A percentile compares a stretch with the other conserved stretches of the same genome.
These are phyloP conservation scores for Umbelopsis sp. DNA, from an alignment of 371 early-diverging fungal genomes.

Conservation along the genomic window DNA sequence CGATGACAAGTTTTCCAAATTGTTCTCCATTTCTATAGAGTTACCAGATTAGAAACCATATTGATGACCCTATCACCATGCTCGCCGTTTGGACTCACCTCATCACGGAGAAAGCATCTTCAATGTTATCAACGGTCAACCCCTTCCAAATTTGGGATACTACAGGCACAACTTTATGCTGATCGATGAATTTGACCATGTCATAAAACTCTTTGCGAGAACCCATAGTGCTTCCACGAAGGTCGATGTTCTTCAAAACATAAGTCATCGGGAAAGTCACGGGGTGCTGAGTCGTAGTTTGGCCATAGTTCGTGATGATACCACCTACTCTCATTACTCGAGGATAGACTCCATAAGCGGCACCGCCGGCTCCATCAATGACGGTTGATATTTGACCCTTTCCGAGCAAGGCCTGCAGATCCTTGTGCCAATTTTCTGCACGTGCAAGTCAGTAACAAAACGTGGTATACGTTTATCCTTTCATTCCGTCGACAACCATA, in stretches of 20 bases:
- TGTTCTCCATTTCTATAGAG: conserved; percentile 42
- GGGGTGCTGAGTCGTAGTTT: conserved; percentile 52
- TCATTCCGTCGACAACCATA: conserved; percentile 25
- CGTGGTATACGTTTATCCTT: neutral
- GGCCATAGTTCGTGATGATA: conserved; percentile 63
- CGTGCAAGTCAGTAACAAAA: neutral
- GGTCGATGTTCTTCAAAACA: conserved; percentile 62
- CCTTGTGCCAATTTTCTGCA: conserved; percentile 53
- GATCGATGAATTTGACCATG: conserved; percentile 63
- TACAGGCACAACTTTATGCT: conserved; percentile 62
- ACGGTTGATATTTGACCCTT: conserved; percentile 55
- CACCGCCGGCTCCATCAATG: conserved; percentile 75
- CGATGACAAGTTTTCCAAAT: conserved; percentile 64
- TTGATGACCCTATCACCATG: neutral
- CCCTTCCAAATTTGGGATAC: conserved; percentile 67
- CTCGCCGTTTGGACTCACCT: conserved; percentile 30
- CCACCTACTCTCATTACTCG: conserved; percentile 57
- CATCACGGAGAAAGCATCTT: conserved; percentile 62
- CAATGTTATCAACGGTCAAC: conserved; percentile 42
- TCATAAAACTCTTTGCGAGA: conserved; percentile 63
- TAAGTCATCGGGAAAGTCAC: conserved; percentile 52
- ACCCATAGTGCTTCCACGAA: conserved; percentile 71
- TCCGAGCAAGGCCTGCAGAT: conserved; percentile 49
- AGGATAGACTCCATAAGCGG: conserved; percentile 42
- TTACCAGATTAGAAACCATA: conserved; percentile 6